A percentile compares a stretch with the other conserved stretches of the same genome.
Evolutionary conservation across 2,329 filamentous ascomycete species (phyloP).

Genomic region (Fusarium vanettenii): DNA sequence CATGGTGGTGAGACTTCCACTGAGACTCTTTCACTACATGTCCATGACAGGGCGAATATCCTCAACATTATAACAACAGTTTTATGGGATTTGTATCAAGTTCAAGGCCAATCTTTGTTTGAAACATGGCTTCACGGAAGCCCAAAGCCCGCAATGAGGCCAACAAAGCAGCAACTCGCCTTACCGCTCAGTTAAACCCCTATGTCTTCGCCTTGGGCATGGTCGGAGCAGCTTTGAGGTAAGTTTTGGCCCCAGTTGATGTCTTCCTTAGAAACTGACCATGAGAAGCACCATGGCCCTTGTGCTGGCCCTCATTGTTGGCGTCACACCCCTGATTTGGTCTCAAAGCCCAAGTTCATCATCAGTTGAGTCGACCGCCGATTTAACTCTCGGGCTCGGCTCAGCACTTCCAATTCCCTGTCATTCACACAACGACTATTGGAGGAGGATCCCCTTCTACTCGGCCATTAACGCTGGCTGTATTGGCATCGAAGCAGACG

Average conservation of each 20-base stretch:
- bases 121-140: conserved; percentile 3
- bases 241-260: not conserved
- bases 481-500: conserved; percentile 75
- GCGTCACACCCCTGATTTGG: conserved; percentile 22
- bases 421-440: conserved; percentile 80
- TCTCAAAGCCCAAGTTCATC: not conserved
- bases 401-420: conserved; percentile 62
- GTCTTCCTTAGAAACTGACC: not conserved
- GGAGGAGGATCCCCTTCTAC: conserved; percentile 71
- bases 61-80: not conserved
- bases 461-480: conserved; percentile 70
- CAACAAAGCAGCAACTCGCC: not conserved
- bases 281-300: conserved; percentile 13
- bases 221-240: conserved; percentile 25
- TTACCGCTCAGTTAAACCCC: conserved; percentile 3
- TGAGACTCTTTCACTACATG: not conserved
- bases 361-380: not conserved
- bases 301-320: conserved; percentile 21
- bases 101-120: not conserved
- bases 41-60: not conserved
- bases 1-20: conserved; percentile 1
- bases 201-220: conserved; percentile 28
- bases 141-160: not conserved
- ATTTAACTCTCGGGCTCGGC: not conserved
- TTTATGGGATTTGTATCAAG: not conserved